Evolutionary conservation across 2,329 filamentous ascomycete species (phyloP).

Genomic region (Claviceps pusilla): DNA sequence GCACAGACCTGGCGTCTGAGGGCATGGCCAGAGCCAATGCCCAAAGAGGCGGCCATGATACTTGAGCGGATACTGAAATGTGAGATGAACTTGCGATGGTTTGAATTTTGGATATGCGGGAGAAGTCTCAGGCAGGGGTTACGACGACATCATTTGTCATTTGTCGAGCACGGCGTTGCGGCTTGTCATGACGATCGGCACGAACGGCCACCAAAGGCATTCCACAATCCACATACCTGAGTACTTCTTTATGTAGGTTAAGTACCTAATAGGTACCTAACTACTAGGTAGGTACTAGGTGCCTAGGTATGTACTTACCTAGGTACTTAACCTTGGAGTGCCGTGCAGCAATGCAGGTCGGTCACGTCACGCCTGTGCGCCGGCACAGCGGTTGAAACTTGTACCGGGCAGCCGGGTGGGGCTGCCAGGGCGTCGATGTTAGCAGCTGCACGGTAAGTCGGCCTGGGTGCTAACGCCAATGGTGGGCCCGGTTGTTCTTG

Average conservation of each 20-base stretch:
- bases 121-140: neutral
- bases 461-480: neutral
- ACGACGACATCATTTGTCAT: neutral
- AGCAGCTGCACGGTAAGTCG: neutral
- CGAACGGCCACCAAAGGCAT: neutral
- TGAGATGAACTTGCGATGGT: neutral
- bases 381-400: no score
- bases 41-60: conserved; percentile 19
- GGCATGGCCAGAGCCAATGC: conserved; percentile 20
- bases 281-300: no score
- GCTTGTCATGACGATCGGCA: neutral
- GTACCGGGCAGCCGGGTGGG: neutral
- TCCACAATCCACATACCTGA: neutral
- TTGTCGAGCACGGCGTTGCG: neutral
- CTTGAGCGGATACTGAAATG: neutral
- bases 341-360: no score
- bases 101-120: neutral
- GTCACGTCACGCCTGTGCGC: no score
- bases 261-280: no score
- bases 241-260: no score
- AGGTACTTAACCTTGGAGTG: no score
- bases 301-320: no score
- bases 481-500: neutral
- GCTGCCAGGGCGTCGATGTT: neutral
- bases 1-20: conserved; percentile 17